phyloP scores from a whole-genome alignment of 257 asterid species.

The Solanum habrochaites region DNA sequence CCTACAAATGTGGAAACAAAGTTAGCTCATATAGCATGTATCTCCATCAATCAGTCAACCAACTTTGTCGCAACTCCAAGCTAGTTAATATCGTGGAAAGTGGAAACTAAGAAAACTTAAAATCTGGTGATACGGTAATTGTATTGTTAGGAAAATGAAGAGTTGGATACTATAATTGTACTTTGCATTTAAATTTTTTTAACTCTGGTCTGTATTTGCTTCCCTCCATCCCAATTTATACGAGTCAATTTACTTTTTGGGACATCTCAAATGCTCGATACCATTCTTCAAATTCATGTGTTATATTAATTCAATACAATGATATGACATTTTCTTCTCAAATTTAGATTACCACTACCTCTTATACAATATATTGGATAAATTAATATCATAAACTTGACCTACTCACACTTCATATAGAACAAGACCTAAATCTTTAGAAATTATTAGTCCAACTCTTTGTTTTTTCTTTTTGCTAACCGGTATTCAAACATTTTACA shows the following conservation, averaged over 20 bases:
- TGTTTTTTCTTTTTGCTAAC: background rate
- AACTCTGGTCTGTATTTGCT: background rate
- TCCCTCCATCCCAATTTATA: background rate
- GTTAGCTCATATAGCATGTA: background rate
- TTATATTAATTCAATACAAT: background rate
- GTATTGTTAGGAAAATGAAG: background rate
- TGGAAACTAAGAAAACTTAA: background rate
- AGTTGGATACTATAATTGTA: background rate
- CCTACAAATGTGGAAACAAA: conserved; percentile 23
- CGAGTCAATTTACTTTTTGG: background rate
- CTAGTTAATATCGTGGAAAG: background rate
- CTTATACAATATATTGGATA: background rate
- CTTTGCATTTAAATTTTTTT: background rate
- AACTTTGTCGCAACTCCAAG: background rate
- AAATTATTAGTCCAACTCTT: background rate
- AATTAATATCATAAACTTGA: background rate
- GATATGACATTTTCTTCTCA: background rate
- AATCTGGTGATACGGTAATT: background rate
- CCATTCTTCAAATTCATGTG: background rate
- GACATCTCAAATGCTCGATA: background rate
- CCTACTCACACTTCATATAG: background rate
- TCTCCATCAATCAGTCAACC: background rate
- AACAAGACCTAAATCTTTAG: background rate
- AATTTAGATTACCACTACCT: background rate
- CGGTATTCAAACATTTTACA: background rate